Base-by-base conservation (phyloP, 2,329 filamentous ascomycete species). In the Scorias spongiosa region DNA sequence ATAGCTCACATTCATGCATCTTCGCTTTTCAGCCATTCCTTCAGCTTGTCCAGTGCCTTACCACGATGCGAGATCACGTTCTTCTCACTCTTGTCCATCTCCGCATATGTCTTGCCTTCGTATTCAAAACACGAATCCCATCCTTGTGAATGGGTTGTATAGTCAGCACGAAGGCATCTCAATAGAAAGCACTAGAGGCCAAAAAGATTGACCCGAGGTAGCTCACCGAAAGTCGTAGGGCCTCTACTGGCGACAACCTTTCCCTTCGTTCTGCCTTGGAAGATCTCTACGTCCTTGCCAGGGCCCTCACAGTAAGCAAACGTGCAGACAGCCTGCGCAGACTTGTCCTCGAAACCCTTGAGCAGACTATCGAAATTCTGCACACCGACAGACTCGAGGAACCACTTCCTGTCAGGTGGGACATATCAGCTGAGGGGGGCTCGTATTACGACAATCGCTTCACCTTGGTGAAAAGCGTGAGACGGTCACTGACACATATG, bases 81-180 rank as follows among this genome's bases (percentile, higher is more conserved):
- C 78, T 93, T 93, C 60, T 79, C 76, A 9, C 62, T 66, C 63
- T 83, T 88, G 42, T 86, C 82, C 91, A 98, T 98, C 68, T 98
- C 91, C 26, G 91, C 91, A 61, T 93, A 81, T 68, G 91, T 98
- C 65, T 85, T 70, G 37, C 88, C 88, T 51, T 93, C 75, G 54
- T 93, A 89, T 66, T 98, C 91, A 56, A 98, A 98, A 51, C 93
- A 81, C 2, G 91, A 78, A 63, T 98, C 91, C 91, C 91, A 98
- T 39, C 89, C 88, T 93, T 50, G 40, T 39, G n/a, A 12, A 40
- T 20, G 40, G 20, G 7, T 26, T 4, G 3, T 7, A 3, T 4
- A 26, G 20, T 26, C 20, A 26, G 20, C 20, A 26, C 20, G 7
- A 26, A 4, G 20, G 20, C 7, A n/a, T 26, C 20, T 26, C 20